These are phyloP conservation scores for Scytalidium lignicola DNA, from an alignment of 2,329 filamentous ascomycete species.

Conservation along the genomic window DNA sequence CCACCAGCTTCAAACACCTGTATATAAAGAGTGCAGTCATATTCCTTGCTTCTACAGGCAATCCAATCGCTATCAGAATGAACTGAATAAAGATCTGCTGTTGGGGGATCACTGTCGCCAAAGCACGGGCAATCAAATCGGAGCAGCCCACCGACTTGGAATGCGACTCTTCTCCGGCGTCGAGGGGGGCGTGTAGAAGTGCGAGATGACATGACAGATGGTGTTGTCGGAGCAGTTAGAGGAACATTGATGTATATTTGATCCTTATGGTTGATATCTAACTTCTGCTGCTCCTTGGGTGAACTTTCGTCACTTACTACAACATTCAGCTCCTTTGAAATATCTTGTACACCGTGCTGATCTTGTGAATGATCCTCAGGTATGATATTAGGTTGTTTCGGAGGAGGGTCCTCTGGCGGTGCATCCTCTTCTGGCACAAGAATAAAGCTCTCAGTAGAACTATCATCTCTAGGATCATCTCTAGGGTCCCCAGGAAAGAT, in stretches of 20 bases:
- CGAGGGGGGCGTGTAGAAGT: too few relatives aligned
- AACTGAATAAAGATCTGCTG: conserved; percentile 6
- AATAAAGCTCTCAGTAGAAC: background rate
- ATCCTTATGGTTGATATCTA: conserved; percentile 1
- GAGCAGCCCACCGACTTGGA: conserved; percentile 11
- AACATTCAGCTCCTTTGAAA: too few relatives aligned
- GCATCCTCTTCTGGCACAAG: too few relatives aligned
- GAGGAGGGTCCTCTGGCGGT: too few relatives aligned
- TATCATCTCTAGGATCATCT: background rate
- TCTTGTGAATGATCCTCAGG: too few relatives aligned
- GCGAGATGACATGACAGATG: background rate
- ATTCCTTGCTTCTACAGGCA: conserved; percentile 9
- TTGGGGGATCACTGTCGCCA: conserved; percentile 10
- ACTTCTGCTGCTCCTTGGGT: conserved; percentile 3
- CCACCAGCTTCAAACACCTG: conserved; percentile 8
- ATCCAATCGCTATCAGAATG: conserved; percentile 2
- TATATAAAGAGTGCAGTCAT: conserved; percentile 11
- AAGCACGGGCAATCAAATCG: conserved; percentile 16
- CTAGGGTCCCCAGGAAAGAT: conserved; percentile 9
- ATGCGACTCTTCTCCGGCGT: too few relatives aligned
- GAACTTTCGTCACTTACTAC: conserved; percentile 10
- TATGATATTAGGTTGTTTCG: too few relatives aligned
- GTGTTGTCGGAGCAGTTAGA: background rate
- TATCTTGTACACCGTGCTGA: too few relatives aligned
- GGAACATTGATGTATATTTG: background rate